Conservation (phyloP, 805 yeast species). For the Candida krabiensis region DNA sequence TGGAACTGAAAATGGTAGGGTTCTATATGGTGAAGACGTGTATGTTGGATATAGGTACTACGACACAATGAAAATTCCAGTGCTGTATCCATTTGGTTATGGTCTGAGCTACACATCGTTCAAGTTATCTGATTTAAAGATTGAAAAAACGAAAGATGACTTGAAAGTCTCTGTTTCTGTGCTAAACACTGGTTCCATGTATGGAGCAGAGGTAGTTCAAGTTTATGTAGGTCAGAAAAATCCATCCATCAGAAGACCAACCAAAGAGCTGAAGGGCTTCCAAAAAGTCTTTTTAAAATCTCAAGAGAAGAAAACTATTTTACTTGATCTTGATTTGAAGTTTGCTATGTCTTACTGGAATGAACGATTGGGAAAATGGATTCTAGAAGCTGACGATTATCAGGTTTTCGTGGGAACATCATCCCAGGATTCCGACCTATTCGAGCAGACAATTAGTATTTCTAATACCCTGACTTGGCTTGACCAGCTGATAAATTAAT, state of each 20-base stretch:
- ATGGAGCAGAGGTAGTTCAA: conserved; percentile 57
- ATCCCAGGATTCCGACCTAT: background rate
- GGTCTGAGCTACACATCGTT: conserved; percentile 45
- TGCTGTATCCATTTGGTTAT: conserved; percentile 43
- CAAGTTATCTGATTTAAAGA: conserved; percentile 30
- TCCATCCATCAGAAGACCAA: conserved; percentile 47
- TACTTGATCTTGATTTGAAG: conserved; percentile 38
- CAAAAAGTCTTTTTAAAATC: conserved; percentile 45
- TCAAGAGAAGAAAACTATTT: conserved; percentile 41
- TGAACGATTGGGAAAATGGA: conserved; percentile 48
- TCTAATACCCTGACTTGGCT: conserved; percentile 1
- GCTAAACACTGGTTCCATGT: conserved; percentile 44
- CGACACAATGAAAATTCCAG: conserved; percentile 36
- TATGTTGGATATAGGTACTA: conserved; percentile 46
- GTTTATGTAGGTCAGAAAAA: conserved; percentile 39
- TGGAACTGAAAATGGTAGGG: conserved; percentile 36
- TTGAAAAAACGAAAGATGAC: conserved; percentile 22
- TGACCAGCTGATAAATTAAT: background rate
- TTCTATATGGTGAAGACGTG: conserved; percentile 45
- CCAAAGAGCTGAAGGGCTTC: conserved; percentile 59
- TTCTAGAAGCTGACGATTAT: conserved; percentile 41
- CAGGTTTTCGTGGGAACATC: conserved; percentile 9
- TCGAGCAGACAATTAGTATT: background rate
- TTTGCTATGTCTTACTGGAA: conserved; percentile 56
- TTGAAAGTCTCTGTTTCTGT: conserved; percentile 37